Base-by-base conservation (phyloP, 371 early-diverging fungal genomes). In the Rhizomucor pusillus region DNA sequence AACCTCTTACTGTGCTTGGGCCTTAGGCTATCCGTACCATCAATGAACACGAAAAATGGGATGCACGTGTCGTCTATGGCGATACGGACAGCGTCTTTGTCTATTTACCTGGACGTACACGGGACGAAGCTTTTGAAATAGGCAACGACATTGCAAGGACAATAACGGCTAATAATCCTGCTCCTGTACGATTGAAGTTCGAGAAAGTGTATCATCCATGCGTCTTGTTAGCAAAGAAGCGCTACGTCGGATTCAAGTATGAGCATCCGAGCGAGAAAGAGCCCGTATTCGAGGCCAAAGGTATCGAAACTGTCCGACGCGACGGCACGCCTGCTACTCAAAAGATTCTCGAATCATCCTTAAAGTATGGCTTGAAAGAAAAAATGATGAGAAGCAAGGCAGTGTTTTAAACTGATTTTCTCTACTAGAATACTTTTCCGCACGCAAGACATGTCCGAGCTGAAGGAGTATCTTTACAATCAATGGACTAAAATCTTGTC, bases 81-180 rank as follows among this genome's bases (percentile, higher is more conserved):
- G 97, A 96, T 66, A 96, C 97, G 0, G 95, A 94, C 67, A 87
- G 88, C 56, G 67, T 95, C 54, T 96, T 96, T 78, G 81, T 95
- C 4, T 72, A 85, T 40, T 65, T 93, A 19, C 85, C 82, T 4
- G 92, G 90, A 7, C 65, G 69, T 18, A 80, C 85, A 0, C 79
- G 84, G 20, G 80, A 84, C 34, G 67, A 82, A 37, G 97, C 95
- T 0, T 91, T 93, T 63, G 59, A 62, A n/a, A 71, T 91, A 50
- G 94, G 92, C 0, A 70, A 81, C 2, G 88, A 85, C 25, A 93
- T 96, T 43, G 88, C 91, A 1, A 71, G 81, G 6, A 80, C 81
- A 0, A 74, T 95, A 14, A 91, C 95, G 0, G 36, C 59, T 12
- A 59, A 66, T 71, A 89, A 90, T 58, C 93, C 92, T 9, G 63